Evolutionary conservation across 176 grass and related monocot species (phyloP), one percentile per base, ranked within the genome.

Genomic region (Oryza meyeriana): DNA sequence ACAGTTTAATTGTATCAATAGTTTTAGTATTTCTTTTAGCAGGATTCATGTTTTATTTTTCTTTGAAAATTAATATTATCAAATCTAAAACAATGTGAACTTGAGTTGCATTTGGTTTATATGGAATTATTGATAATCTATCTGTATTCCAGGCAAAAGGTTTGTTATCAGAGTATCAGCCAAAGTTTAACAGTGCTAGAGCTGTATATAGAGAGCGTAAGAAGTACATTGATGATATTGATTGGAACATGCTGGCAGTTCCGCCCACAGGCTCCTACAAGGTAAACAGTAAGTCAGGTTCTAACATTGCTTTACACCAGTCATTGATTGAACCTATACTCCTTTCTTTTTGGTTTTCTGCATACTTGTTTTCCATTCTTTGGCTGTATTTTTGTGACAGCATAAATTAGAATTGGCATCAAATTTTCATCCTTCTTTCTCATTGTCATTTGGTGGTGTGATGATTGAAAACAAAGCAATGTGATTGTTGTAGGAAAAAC

Each of bases 121-220:
- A 55, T 72, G 31, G 57, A 71, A 32, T 48, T 77, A 20, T 71
- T 65, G 42, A 42, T 81, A 50, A 57, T 38, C 30, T 82, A 48
- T 73, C 66, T 55, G 75, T 55, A 17, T 81, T 81, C 58, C 78
- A 98, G 95, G 95, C 95, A 69, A 98, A 98, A 98, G 92, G 95
- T 52, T 81, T 98, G 74, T 81, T 95, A 71, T 98, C 95, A 25
- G 95, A 98, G 79, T 98, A 98, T 83, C 95, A 95, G 76, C 92
- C 92, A 35, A 98, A 98, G 81, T 98, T 91, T 87, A 98, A 94
- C 71, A 98, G 95, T 86, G 92, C 92, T 87, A 94, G 82, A 74
- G 95, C 95, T n/a, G 95, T 98, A 57, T 95, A 91, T 82, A 91
- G 90, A 89, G 95, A 98, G 65, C 88, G 95, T 16, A 98, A 98